phyloP scores from a whole-genome alignment of 2,329 filamentous ascomycete species.

The Fusarium tuaranense region DNA sequence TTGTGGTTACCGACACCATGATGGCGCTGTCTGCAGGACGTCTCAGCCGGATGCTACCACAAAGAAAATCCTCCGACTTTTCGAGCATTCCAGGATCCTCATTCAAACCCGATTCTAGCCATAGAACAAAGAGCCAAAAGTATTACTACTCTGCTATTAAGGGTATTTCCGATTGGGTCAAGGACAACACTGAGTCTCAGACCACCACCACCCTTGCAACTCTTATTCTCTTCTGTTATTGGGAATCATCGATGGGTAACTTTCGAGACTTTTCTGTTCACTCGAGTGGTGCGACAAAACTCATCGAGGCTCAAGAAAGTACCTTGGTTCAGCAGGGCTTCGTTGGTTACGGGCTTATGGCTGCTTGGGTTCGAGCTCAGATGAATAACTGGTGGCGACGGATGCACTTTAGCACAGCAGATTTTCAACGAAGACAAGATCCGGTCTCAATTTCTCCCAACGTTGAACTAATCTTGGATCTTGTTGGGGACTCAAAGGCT shows the following conservation, averaged over 20 bases:
- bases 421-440: conserved; percentile 16
- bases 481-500: background rate
- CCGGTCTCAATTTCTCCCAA: background rate
- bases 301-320: background rate
- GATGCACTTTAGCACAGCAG: conserved; percentile 33
- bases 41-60: conserved; percentile 15
- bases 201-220: conserved; percentile 9
- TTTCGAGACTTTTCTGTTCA: conserved; percentile 35
- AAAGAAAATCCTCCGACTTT: background rate
- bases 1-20: conserved; percentile 6
- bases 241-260: conserved; percentile 41
- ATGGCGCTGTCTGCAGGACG: conserved; percentile 19
- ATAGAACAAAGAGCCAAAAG: conserved; percentile 6
- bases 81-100: background rate
- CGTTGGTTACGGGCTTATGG: conserved; percentile 7
- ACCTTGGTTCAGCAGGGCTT: background rate
- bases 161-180: conserved; percentile 1
- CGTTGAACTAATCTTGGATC: background rate
- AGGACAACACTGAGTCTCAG: background rate
- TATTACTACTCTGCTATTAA: conserved; percentile 18
- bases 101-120: conserved; percentile 8
- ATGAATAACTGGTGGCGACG: conserved; percentile 44
- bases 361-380: conserved; percentile 27
- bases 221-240: conserved; percentile 35
- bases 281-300: conserved; percentile 4